Base-by-base conservation (phyloP, 2,329 filamentous ascomycete genomes). In the Verticillium dahliae region DNA sequence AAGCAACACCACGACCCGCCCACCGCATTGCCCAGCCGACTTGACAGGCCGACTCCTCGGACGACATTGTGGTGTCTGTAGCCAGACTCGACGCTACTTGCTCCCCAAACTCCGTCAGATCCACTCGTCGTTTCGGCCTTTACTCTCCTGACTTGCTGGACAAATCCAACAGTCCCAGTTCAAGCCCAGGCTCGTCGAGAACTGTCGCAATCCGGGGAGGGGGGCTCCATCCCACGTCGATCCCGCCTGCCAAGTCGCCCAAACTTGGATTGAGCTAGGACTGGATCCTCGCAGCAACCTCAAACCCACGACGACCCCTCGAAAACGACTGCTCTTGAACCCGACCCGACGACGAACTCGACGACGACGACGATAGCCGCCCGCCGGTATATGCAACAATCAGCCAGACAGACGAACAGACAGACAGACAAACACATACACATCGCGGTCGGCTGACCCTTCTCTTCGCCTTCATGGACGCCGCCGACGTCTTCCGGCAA, bases 401-500 rank as follows among this genome's bases (percentile, higher is more conserved):
- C 27, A 27, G 0, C 45, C 13, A 13, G 27, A 27, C 27, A 27
- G 3, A 27, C 3, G 4, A 4, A 27, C 27, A 27, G 27, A 3
- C 27, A 27, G 3, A 27, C 4, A 27, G 3, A 27, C 27, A 27
- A 3, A 27, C 27, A 27, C 15, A 22, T 15, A 50, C 45, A 18
- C 18, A 10, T 50, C n/a, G 45, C 18, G 45, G 45, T 37, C 18
- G 56, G 7, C 13, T 27, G 27, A 27, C 27, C 27, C 27, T 27
- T 27, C 27, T 27, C 27, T 27, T 27, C 27, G 27, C 27, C 27
- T 27, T 67, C 63, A 89, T 89, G 85, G 83, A 88, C 71, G 78
- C 82, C 66, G 78, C 81, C 65, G 80, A 81, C 69, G 78, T 87
- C 69, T 86, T 87, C 69, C 83, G 82, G 67, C 85, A 84, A 71